Evolutionary conservation across 2,329 filamentous ascomycete genomes (phyloP).

Genomic region (Microcyclosporella mali): DNA sequence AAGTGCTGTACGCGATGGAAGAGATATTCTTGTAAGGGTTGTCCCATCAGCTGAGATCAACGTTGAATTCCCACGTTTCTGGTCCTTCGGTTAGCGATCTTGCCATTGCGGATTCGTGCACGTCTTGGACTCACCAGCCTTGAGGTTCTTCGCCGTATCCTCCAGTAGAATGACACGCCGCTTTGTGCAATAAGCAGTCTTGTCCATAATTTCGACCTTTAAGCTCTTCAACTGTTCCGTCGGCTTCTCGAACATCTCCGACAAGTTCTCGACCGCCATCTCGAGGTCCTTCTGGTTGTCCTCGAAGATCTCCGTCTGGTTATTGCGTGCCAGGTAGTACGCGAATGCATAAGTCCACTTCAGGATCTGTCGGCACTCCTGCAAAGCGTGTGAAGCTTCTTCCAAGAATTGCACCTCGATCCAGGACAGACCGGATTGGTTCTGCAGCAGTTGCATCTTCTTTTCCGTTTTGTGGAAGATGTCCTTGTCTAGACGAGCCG

Average conservation of each 20-base stretch:
- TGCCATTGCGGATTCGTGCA: no score
- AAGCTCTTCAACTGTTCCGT: constrained; percentile 77
- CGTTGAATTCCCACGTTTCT: constrained; percentile 34
- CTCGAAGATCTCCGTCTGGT: constrained; percentile 93
- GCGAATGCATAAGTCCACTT: constrained; percentile 99
- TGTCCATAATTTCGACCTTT: constrained; percentile 98
- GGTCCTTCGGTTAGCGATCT: not conserved
- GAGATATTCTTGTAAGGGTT: no score
- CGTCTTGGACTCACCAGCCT: constrained; percentile 59
- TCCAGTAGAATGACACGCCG: constrained; percentile 81
- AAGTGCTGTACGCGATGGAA: no score
- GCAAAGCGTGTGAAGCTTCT: constrained; percentile 83
- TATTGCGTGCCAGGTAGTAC: constrained; percentile 93
- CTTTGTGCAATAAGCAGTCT: constrained; percentile 94
- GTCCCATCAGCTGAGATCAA: constrained; percentile 16
- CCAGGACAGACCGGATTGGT: constrained; percentile 93
- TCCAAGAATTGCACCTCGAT: constrained; percentile 98
- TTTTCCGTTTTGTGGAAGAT: constrained; percentile 94
- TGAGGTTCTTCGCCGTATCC: constrained; percentile 88
- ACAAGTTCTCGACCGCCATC: constrained; percentile 91
- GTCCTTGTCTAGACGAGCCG: constrained; percentile 91
- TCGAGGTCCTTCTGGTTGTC: constrained; percentile 98
- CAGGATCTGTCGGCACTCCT: constrained; percentile 94
- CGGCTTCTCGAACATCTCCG: constrained; percentile 99
- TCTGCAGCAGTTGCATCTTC: constrained; percentile 97